phyloP scores from a whole-genome alignment of 495 filamentous ascomycete species.

The Emericellopsis terricola region DNA sequence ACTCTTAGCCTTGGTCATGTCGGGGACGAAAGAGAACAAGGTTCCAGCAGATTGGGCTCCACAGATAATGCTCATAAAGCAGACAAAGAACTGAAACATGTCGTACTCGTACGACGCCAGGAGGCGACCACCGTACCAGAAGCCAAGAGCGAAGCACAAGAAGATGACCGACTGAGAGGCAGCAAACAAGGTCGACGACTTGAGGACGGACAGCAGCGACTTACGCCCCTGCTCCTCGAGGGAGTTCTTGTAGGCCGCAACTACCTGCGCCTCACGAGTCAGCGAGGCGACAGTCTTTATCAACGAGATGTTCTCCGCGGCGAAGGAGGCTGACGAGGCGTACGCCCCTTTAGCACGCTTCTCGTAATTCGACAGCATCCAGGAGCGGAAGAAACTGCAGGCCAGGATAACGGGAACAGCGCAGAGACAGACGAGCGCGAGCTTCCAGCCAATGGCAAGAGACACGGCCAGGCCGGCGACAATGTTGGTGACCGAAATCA shows the following conservation, averaged over 20 bases:
- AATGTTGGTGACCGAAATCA: constrained; percentile 60
- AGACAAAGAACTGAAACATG: constrained; percentile 72
- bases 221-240: constrained; percentile 37
- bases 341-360: constrained; percentile 51
- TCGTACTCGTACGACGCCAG: constrained; percentile 51
- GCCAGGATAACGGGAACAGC: constrained; percentile 60
- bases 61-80: constrained; percentile 37
- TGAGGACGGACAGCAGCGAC: constrained; percentile 40
- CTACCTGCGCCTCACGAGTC: constrained; percentile 56
- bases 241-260: constrained; percentile 42
- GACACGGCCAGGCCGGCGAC: constrained; percentile 46
- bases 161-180: constrained; percentile 61
- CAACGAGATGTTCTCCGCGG: constrained; percentile 77
- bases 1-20: constrained; percentile 20
- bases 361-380: constrained; percentile 63
- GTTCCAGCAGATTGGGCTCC: constrained; percentile 20
- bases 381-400: constrained; percentile 78
- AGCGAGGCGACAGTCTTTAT: constrained; percentile 84
- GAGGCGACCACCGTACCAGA: constrained; percentile 78
- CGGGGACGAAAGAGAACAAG: constrained; percentile 19
- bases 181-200: constrained; percentile 54
- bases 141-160: constrained; percentile 59
- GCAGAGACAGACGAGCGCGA: constrained; percentile 65
- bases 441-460: constrained; percentile 69
- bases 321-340: constrained; percentile 58